Conservation (phyloP, 2,329 filamentous ascomycete genomes). For the Pseudopithomyces chartarum region DNA sequence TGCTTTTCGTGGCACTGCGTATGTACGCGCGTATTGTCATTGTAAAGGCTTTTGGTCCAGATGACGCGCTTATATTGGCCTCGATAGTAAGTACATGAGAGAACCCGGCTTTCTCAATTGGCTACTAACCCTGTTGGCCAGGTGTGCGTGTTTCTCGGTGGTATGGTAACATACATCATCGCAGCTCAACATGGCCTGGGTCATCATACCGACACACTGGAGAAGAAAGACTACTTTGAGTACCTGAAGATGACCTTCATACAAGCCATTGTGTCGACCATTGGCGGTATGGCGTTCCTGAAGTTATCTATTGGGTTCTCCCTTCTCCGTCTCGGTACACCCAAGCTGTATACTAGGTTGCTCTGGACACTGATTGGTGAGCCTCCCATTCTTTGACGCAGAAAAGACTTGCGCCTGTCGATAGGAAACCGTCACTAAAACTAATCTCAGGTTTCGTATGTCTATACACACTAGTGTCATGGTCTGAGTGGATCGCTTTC, state of each 20-base stretch:
- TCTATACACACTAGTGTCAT: background rate
- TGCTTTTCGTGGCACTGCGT: background rate
- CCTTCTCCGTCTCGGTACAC: background rate
- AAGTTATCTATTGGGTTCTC: background rate
- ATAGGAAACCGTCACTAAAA: background rate
- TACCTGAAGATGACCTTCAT: background rate
- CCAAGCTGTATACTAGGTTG: background rate
- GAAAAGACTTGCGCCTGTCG: background rate
- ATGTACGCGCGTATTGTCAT: background rate
- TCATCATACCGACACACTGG: background rate
- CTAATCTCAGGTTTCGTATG: background rate
- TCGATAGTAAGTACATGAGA: background rate
- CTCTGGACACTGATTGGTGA: background rate
- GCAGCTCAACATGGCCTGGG: background rate
- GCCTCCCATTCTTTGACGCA: background rate
- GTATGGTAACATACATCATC: background rate
- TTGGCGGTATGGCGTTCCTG: background rate
- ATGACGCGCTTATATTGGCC: background rate
- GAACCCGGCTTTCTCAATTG: background rate
- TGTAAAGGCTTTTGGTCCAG: background rate
- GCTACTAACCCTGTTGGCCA: background rate
- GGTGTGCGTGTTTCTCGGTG: background rate
- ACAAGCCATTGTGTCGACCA: background rate
- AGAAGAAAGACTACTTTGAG: background rate
- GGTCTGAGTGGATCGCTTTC: background rate